A percentile compares a stretch with the other conserved stretches of the same genome.
Evolutionary conservation across 345 rosid genomes (phyloP).

Genomic region (Trapa incisa): DNA sequence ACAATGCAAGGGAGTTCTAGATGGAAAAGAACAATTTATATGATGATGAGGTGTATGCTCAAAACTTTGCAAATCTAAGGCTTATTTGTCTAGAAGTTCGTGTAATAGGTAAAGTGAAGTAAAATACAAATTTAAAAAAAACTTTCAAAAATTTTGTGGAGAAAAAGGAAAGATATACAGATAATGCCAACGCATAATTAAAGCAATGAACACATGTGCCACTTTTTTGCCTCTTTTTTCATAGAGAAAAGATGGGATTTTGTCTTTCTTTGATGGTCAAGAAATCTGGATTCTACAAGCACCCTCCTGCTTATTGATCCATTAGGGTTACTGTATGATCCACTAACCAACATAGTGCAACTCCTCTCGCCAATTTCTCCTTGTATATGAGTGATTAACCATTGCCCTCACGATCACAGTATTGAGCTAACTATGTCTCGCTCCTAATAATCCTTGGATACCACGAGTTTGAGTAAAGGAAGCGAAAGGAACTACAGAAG

Average conservation of each 20-base stretch:
- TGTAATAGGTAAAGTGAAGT: too few relatives aligned
- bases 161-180: background rate
- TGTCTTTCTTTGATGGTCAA: background rate
- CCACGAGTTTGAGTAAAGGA: conserved; percentile 17
- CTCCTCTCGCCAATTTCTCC: too few relatives aligned
- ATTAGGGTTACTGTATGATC: too few relatives aligned
- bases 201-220: background rate
- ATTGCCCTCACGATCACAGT: too few relatives aligned
- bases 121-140: background rate
- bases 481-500: background rate
- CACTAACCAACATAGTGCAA: too few relatives aligned
- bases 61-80: too few relatives aligned
- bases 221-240: background rate
- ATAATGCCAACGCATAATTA: conserved; percentile 1
- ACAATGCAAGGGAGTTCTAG: too few relatives aligned
- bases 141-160: background rate
- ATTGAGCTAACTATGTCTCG: too few relatives aligned
- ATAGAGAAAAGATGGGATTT: background rate
- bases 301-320: background rate
- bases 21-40: too few relatives aligned
- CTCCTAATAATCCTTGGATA: conserved; percentile 28
- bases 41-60: too few relatives aligned
- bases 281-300: background rate
- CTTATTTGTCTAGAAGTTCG: too few relatives aligned
- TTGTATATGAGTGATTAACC: too few relatives aligned